Evolutionary conservation across 345 rosid genomes (phyloP), one percentile per base, ranked within the genome.

Genomic region (Sapria himalayana): DNA sequence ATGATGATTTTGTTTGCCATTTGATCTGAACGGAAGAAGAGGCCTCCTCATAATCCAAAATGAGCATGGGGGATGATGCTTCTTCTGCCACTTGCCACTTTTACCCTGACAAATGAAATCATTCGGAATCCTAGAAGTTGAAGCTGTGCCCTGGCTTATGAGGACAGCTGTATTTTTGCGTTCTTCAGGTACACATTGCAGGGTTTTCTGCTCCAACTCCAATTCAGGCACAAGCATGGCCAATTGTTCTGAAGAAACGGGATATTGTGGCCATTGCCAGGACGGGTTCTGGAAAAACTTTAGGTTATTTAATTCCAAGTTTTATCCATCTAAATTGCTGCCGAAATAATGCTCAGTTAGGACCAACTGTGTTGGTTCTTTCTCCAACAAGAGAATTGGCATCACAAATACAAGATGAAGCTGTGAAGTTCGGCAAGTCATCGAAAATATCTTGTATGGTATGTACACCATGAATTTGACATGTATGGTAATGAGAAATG

Each of bases 181-280:
- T 72, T 70, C 82, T 70, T 67, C 78, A 89, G 98, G 85, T 76
- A 62, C 78, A 63, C 44, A 63, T 19, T 69, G 98, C 98, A 42
- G 98, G 98, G 39, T 89, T 89, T 57, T 52, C 85, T 65, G 61
- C 84, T 25, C 98, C 98, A 23, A 89, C 98, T 39, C 98, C 98
- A 48, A 89, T 89, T 65, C 98, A 89, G 71, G 98, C 98, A 45
- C 95, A 82, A 59, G 82, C 98, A 7, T 89, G 98, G 98, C 95
- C 98, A 0, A 67, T 89, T 69, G 91, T 85, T 15, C 47, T 89
- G 67, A 85, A 73, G 63, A 65, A 75, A 60, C 74, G 77, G 56
- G 95, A 89, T 56, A 84, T 82, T 11, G 95, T 89, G 27, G 98
- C 98, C 56, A 64, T 89, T 55, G 98, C 95, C 14, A 89, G 82